Base-by-base conservation (phyloP, 2,329 filamentous ascomycete species). In the Penicillium paneum region DNA sequence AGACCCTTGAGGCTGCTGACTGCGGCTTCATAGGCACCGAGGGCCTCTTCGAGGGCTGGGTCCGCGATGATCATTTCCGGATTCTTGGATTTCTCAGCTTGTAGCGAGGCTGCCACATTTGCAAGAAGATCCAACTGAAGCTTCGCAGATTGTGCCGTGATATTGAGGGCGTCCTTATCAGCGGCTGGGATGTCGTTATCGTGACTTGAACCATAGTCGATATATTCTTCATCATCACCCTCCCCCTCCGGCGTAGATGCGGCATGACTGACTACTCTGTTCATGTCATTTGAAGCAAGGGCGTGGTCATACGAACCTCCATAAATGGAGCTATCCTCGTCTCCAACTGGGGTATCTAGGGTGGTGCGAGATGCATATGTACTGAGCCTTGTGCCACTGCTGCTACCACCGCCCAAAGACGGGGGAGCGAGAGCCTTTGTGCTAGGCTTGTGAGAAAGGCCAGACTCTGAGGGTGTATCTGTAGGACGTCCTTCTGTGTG, bases 151-250 rank as follows among this genome's bases (percentile, higher is more conserved):
- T 97, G 93, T 0, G 94, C 94, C 3, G 93, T 97, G 67, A 99
- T 97, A 70, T 93, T 93, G 74, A 97, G 92, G 1, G 94, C 92
- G 71, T 99, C 94, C 68, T 96, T 96, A 67, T 84, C 92, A 32
- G 86, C 84, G 1, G 87, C 83, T 31, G 84, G 85, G 32, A 86
- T 77, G 59, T 95, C 90, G 53, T 84, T 77, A 59, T 95, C 90
- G 54, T 84, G 87, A 49, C 87, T 88, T 65, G 91, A 96, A 34
- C 83, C 87, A 59, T 90, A 90, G 64, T 96, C 91, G 40, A 84
- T 85, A 55, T 89, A 89, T 26, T 93, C 89, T 45, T 96, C 89
- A 19, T 86, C 83, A 19, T 87, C 83, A 26, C 82, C 72, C 52
- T 87, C 85, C 19, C 81, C 86, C 45, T 87, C 86, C 36, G 79